Evolutionary conservation across 2,329 filamentous ascomycete species (phyloP).

Genomic region (Leptosphaerulina australis): DNA sequence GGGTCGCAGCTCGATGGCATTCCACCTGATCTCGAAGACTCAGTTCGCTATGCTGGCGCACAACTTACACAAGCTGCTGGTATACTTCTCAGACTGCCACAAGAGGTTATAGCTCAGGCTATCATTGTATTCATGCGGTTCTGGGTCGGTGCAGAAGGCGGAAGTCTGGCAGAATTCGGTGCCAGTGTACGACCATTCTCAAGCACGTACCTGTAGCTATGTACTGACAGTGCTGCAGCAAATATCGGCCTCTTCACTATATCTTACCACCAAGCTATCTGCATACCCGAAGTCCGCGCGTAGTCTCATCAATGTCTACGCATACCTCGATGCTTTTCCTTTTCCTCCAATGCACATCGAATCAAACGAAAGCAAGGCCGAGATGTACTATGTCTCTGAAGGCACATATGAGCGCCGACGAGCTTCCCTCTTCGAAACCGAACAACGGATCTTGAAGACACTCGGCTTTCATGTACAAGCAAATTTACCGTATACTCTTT

Average conservation of each 20-base stretch:
- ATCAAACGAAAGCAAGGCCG: conserved; percentile 33
- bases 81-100: conserved; percentile 80
- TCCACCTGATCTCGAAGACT: conserved; percentile 72
- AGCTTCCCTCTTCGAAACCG: conserved; percentile 73
- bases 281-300: conserved; percentile 76
- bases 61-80: conserved; percentile 79
- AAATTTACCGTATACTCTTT: conserved; percentile 81
- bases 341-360: conserved; percentile 62
- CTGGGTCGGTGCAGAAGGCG: conserved; percentile 68
- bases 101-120: conserved; percentile 84
- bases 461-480: conserved; percentile 86
- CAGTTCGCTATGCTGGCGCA: conserved; percentile 73
- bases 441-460: conserved; percentile 75
- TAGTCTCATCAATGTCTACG: conserved; percentile 83
- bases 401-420: conserved; percentile 65
- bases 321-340: conserved; percentile 72
- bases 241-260: conserved; percentile 80
- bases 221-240: conserved; percentile 61
- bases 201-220: background rate
- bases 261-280: conserved; percentile 82
- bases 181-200: conserved; percentile 57
- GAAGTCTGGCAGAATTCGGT: conserved; percentile 58
- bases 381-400: conserved; percentile 69
- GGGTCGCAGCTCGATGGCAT: conserved; percentile 63
- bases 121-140: conserved; percentile 82